Evolutionary conservation across 768 basidiomycete species (phyloP).

Genomic region (Termitomyces sp.): DNA sequence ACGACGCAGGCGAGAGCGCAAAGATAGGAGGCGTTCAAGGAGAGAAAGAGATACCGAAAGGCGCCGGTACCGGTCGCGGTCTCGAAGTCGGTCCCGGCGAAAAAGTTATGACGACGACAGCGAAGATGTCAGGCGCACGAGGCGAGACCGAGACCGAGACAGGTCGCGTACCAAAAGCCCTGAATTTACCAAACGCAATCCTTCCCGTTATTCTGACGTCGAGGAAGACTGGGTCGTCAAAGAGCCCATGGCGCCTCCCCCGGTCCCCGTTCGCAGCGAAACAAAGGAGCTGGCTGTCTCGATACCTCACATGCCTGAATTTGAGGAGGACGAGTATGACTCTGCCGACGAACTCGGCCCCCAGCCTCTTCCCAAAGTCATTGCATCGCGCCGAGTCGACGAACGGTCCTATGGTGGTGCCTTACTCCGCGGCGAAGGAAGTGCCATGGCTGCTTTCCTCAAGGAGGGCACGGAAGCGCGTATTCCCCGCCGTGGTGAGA

Average conservation of each 20-base stretch:
- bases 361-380: slow-evolving; percentile 46
- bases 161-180: slow-evolving; percentile 26
- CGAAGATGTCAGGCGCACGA: slow-evolving; percentile 31
- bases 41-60: slow-evolving; percentile 31
- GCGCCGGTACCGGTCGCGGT: slow-evolving; percentile 28
- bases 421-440: slow-evolving; percentile 90
- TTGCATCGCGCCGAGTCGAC: slow-evolving; percentile 45
- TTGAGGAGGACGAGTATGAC: slow-evolving; percentile 36
- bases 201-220: slow-evolving; percentile 28
- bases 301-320: slow-evolving; percentile 17
- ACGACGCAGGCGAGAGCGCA: slow-evolving; percentile 49
- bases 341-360: slow-evolving; percentile 71
- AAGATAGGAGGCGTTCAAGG: slow-evolving; percentile 53
- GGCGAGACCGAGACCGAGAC: slow-evolving; percentile 17
- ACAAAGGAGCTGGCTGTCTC: slow-evolving; percentile 8
- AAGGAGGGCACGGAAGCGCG: slow-evolving; percentile 77
- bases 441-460: slow-evolving; percentile 96
- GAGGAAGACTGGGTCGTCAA: slow-evolving; percentile 71
- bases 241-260: slow-evolving; percentile 22
- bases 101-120: slow-evolving; percentile 28
- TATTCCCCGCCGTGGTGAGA: slow-evolving; percentile 98
- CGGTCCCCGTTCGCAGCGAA: slow-evolving; percentile 11
- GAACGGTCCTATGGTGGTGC: slow-evolving; percentile 88
- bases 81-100: slow-evolving; percentile 27
- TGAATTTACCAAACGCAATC: slow-evolving; percentile 24